phyloP scores from a whole-genome alignment of 495 filamentous ascomycete species.

The Aeminium ludgeri region DNA sequence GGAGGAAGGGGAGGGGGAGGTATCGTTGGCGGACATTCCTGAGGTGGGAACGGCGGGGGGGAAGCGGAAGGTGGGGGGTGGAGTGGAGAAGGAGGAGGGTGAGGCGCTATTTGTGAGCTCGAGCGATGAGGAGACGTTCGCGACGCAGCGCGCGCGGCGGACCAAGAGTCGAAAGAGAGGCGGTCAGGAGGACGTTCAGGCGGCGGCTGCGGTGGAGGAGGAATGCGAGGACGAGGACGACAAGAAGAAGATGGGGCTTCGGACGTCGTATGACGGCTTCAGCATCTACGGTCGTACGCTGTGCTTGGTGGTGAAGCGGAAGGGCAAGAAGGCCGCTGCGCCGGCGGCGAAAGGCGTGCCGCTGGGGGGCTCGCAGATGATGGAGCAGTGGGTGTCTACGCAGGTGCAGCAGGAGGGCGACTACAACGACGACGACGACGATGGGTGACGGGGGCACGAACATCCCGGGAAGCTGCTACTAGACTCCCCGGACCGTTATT shows the following conservation, averaged over 20 bases:
- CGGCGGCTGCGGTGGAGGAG: constrained; percentile 6
- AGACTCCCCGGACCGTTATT: background rate
- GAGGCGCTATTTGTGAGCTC: constrained; percentile 18
- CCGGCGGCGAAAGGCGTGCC: constrained; percentile 20
- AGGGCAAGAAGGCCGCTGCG: constrained; percentile 26
- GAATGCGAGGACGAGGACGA: constrained; percentile 38
- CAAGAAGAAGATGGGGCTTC: constrained; percentile 73
- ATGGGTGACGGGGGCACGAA: constrained; percentile 7
- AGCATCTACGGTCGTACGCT: constrained; percentile 83
- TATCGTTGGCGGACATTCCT: constrained; percentile 19
- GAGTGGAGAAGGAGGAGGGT: constrained; percentile 3
- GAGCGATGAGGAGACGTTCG: constrained; percentile 13
- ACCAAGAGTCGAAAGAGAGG: constrained; percentile 10
- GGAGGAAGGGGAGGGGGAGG: constrained; percentile 22
- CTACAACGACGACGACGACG: constrained; percentile 30
- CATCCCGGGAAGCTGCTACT: background rate
- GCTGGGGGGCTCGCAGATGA: constrained; percentile 49
- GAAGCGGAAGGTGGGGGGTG: constrained; percentile 4
- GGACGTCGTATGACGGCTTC: constrained; percentile 85
- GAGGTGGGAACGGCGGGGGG: constrained; percentile 9
- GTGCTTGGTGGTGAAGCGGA: constrained; percentile 74
- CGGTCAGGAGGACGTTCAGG: background rate
- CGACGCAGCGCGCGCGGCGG: constrained; percentile 6
- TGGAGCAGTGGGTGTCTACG: constrained; percentile 80
- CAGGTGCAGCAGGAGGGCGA: constrained; percentile 25